Evolutionary conservation across 305 asterid species (phyloP).

Genomic region (Caryopteris hybrid): DNA sequence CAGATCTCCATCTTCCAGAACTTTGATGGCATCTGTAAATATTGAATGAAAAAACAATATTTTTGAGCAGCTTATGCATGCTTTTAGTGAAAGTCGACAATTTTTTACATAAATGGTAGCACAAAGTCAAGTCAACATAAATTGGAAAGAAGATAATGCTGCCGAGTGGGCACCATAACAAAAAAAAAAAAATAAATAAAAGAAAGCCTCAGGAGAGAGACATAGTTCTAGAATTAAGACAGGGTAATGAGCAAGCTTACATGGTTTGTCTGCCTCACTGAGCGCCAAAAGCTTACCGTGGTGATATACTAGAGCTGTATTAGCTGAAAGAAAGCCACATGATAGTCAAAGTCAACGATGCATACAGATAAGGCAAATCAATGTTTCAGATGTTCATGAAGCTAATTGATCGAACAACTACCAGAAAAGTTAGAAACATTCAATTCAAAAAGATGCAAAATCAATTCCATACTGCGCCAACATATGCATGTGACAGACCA

Average conservation of each 20-base stretch:
- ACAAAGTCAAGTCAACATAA: not conserved
- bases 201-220: not conserved
- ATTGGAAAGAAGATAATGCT: constrained; percentile 4
- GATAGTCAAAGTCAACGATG: constrained; percentile 17
- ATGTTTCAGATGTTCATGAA: not conserved
- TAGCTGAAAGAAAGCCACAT: constrained; percentile 55
- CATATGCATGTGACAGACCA: constrained; percentile 6
- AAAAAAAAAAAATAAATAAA: no score
- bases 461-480: not conserved
- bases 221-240: constrained; percentile 10
- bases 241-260: constrained; percentile 43
- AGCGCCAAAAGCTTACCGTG: constrained; percentile 92
- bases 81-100: constrained; percentile 4
- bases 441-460: not conserved
- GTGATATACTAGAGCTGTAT: constrained; percentile 89
- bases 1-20: constrained; percentile 95
- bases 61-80: not conserved
- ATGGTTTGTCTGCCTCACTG: constrained; percentile 90
- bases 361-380: not conserved
- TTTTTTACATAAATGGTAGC: not conserved
- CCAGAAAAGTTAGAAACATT: not conserved
- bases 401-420: not conserved
- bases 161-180: not conserved
- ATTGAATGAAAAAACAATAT: constrained; percentile 6
- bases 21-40: constrained; percentile 70